A percentile compares a stretch with the other conserved stretches of the same genome.
Conservation (phyloP, 768 basidiomycete genomes). For the Boletus vinaceobasis region DNA sequence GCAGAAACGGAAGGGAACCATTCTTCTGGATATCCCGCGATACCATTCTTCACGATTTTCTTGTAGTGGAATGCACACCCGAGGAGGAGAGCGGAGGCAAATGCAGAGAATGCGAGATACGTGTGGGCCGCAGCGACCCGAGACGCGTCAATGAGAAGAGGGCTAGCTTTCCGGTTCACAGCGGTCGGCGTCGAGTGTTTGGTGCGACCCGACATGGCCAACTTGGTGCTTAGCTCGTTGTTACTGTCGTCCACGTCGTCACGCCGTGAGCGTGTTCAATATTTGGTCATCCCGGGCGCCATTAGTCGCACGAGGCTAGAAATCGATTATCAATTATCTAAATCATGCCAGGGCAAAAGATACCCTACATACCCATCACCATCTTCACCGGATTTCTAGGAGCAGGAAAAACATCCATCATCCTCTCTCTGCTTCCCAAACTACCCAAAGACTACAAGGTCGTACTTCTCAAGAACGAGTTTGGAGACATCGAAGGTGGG, state of each 20-base stretch:
- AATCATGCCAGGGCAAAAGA: slow-evolving; percentile 11
- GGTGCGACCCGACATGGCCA: slow-evolving; percentile 19
- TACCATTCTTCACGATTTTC: slow-evolving; percentile 80
- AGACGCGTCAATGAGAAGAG: slow-evolving; percentile 42
- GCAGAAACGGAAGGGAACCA: slow-evolving; percentile 91
- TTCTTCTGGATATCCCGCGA: slow-evolving; percentile 81
- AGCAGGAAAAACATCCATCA: slow-evolving; percentile 76
- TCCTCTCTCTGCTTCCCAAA: slow-evolving; percentile 77
- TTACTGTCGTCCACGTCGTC: not conserved
- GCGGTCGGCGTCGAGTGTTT: slow-evolving; percentile 4
- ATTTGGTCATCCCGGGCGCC: not conserved
- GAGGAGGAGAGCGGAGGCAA: slow-evolving; percentile 57
- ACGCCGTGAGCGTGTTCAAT: not conserved
- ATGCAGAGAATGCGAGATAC: slow-evolving; percentile 60
- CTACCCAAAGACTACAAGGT: slow-evolving; percentile 85
- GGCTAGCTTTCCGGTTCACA: slow-evolving; percentile 5
- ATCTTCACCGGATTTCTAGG: slow-evolving; percentile 95
- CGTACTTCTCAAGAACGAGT: slow-evolving; percentile 94
- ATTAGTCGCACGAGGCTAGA: not conserved
- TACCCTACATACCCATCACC: slow-evolving; percentile 69
- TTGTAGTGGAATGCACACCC: slow-evolving; percentile 73
- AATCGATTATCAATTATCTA: not conserved
- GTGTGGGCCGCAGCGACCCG: slow-evolving; percentile 64
- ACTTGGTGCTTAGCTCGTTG: not conserved
- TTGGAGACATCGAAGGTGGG: slow-evolving; percentile 87